phyloP scores from a whole-genome alignment of 176 grass and related monocot species.

The Poa annua region DNA sequence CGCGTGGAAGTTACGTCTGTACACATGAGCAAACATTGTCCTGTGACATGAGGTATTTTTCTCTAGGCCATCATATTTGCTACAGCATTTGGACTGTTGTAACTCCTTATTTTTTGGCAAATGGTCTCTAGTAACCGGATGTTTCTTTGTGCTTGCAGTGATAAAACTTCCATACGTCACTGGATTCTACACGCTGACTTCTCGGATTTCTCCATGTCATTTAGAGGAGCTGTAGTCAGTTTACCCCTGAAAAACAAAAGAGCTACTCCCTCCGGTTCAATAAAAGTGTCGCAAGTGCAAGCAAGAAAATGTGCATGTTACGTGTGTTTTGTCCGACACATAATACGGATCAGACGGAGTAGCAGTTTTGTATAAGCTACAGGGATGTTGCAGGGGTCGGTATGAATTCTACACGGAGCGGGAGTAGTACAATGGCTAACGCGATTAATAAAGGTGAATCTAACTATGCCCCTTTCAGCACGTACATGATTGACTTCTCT shows the following conservation, averaged over 20 bases:
- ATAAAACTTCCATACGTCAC: neutral
- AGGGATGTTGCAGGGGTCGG: neutral
- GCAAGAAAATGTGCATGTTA: no score
- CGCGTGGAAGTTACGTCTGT: neutral
- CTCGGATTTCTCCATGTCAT: neutral
- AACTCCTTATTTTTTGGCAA: neutral
- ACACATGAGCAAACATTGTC: neutral
- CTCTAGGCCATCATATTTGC: neutral
- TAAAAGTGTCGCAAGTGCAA: no score
- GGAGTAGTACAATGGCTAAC: neutral
- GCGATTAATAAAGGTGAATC: no score
- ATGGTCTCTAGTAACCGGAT: slow-evolving; percentile 1
- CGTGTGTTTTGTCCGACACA: no score
- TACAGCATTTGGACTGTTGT: neutral
- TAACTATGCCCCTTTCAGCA: no score
- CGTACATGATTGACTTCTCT: no score
- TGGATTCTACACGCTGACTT: neutral
- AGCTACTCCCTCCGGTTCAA: no score
- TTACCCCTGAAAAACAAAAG: neutral
- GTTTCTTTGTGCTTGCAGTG: neutral
- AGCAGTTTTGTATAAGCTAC: neutral
- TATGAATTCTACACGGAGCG: neutral
- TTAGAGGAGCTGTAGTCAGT: neutral
- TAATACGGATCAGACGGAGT: no score
- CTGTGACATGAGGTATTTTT: neutral